phyloP scores from a whole-genome alignment of 2,329 filamentous ascomycete species.

The Sphaerulina musiva region DNA sequence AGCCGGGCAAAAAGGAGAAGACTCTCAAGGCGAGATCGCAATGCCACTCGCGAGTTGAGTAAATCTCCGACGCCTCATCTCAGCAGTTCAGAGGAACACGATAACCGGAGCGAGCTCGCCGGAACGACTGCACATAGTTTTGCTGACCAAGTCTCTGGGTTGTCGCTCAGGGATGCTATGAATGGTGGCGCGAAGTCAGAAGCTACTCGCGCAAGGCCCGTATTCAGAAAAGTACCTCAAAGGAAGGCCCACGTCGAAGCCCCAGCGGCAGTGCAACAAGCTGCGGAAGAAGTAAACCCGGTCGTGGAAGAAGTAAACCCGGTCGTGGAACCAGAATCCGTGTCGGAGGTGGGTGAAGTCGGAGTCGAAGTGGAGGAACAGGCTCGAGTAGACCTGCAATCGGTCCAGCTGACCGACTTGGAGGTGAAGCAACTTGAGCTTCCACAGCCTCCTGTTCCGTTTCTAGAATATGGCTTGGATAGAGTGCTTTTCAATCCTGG shows the following conservation, averaged over 20 bases:
- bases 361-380: neutral
- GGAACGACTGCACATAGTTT: neutral
- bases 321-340: neutral
- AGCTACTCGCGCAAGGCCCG: neutral
- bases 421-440: constrained; percentile 37
- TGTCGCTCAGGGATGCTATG: neutral
- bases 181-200: neutral
- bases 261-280: neutral
- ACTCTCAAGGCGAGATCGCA: too few species aligned
- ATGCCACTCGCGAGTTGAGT: too few species aligned
- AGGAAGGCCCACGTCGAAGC: neutral
- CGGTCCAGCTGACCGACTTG: constrained; percentile 24
- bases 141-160: neutral
- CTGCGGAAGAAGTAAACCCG: neutral
- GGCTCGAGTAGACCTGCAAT: constrained; percentile 10
- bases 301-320: neutral
- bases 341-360: neutral
- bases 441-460: constrained; percentile 52
- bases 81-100: too few species aligned
- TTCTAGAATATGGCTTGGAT: constrained; percentile 68
- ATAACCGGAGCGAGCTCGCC: neutral
- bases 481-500: constrained; percentile 93
- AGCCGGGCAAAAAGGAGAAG: too few species aligned
- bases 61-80: too few species aligned
- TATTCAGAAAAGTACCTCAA: neutral